Evolutionary conservation across 257 asterid species (phyloP), one percentile per base, ranked within the genome.

Genomic region (Jasminum sambac): DNA sequence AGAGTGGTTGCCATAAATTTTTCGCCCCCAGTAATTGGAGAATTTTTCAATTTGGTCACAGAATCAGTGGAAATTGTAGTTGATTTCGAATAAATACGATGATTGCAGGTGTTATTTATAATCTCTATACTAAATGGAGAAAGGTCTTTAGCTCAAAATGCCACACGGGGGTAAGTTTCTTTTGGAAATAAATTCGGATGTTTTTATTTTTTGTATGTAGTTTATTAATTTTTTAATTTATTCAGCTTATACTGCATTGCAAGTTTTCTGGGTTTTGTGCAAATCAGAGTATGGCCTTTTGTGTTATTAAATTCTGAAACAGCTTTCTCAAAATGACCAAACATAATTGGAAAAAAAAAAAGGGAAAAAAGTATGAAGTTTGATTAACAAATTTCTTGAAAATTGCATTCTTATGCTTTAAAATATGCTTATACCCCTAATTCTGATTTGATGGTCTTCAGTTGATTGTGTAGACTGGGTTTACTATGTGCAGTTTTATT

Each of bases 31-130:
- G 1, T 30, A 30, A 30, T 30, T 30, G 36, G 36, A 30, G 36
- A n/a, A 13, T 63, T 37, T 36, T 64, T 17, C 50, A 17, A 39
- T 8, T 36, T 8, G 9, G 43, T 64, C 11, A 30, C 30, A 37
- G 30, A 64, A 6, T 62, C 46, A 46, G 9, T 21, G 74, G 63
- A 48, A 72, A 9, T 24, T 13, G 63, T 72, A 14, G 68, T 74
- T 69, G 73, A 76, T 64, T 74, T 48, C 58, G 75, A 63, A 52
- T 13, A 70, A 72, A 61, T 44, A 38, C 61, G 30, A 68, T 77
- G 30, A 68, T 77, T 75, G 81, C 90, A 90, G 95, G 81, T 81
- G 13, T 57, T 83, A 38, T 72, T 72, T 11, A 25, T 71, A 73
- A 76, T 69, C 63, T 79, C 65, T 25, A 55, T 57, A 58, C 91